Base-by-base conservation (phyloP, 495 filamentous ascomycete species). In the Penicillium silybi region DNA sequence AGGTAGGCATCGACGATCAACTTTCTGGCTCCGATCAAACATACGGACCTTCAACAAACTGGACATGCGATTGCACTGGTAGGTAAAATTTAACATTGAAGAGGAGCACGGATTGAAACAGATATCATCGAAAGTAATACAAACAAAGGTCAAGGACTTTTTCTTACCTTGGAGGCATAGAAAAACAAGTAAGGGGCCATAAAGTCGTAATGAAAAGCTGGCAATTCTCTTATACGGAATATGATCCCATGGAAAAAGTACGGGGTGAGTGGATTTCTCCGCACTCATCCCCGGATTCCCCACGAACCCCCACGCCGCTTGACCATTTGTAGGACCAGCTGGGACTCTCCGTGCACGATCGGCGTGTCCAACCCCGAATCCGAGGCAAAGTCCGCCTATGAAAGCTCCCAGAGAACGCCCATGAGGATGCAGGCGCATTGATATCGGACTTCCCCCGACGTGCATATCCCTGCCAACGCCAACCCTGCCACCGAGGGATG, bases 1-100 rank as follows among this genome's bases (percentile, higher is more conserved):
- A 72, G 82, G 44, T 85, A 70, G 40, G n/a, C 20, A 16, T 29
- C 8, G 16, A 11, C 23, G 25, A 53, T 73, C 4, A 13, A 29
- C 29, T 29, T 9, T 8, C 8, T 11, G 2, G 3, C 10, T 32
- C 9, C 3, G 2, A 13, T 32, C 9, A 13, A 10, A 3, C 3
- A 11, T 11, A 3, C 13, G 8, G 29, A 10, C 4, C 9, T 32
- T 32, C 29, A 32, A 32, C 29, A 32, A 13, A 10, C 11, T 32
- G 10, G 13, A 29, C 9, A 29, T 1, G 11, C 1, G 29, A 32
- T 15, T 32, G 29, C 10, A 32, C 4, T 10, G 1, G 13, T 32
- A 13, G 9, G 11, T 32, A 15, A 32, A 3, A 13, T 32, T 32
- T 32, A 32, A 15, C 29, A 32, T 32, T 32, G 11, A 32, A 1